Evolutionary conservation across 176 grass and related monocot genomes (phyloP).

Genomic region (Carex littledalei): DNA sequence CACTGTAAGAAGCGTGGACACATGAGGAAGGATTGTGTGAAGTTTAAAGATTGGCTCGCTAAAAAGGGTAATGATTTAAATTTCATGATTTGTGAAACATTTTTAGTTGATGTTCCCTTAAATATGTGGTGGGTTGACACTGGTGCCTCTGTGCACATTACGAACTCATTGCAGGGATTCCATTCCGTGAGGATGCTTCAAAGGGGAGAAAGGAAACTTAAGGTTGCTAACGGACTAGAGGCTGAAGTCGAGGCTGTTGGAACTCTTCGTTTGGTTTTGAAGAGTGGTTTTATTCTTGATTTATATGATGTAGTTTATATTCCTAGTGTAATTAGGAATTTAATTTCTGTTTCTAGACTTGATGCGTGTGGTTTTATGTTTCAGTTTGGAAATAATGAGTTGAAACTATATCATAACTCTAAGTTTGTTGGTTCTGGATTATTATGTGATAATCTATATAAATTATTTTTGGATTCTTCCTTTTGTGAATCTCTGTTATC

Average conservation of each 20-base stretch:
- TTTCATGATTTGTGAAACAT: no score
- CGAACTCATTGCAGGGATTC: constrained; percentile 4
- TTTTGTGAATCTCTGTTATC: background rate
- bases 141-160: constrained; percentile 17
- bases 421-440: background rate
- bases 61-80: constrained; percentile 23
- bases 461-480: background rate
- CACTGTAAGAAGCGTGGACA: background rate
- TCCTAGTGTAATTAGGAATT: no score
- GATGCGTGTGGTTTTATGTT: no score
- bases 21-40: background rate
- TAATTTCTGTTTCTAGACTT: no score
- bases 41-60: constrained; percentile 7
- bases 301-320: no score
- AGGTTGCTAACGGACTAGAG: no score
- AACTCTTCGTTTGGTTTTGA: background rate
- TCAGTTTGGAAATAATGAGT: no score
- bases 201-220: no score
- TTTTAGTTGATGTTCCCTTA: no score
- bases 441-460: constrained; percentile 1
- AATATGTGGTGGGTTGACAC: constrained; percentile 17
- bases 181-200: no score
- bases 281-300: background rate
- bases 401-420: no score
- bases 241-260: no score